Evolutionary conservation across 2,329 filamentous ascomycete genomes (phyloP).

Genomic region (Penicillium rolfsii): DNA sequence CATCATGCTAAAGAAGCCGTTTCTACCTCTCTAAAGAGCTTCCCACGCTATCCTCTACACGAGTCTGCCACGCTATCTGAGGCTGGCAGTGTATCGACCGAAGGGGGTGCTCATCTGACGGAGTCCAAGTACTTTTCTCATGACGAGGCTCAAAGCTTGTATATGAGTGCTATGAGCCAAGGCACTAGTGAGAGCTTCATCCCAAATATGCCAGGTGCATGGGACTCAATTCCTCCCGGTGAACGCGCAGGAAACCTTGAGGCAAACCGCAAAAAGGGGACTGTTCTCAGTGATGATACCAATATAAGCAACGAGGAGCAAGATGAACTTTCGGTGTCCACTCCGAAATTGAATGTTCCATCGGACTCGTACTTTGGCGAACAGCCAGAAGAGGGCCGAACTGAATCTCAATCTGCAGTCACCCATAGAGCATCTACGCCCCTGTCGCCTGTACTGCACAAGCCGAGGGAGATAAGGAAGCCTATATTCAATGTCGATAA

Average conservation of each 20-base stretch:
- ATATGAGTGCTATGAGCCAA: constrained; percentile 60
- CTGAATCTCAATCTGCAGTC: constrained; percentile 15
- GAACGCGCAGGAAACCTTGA: background rate
- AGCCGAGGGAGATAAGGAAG: constrained; percentile 38
- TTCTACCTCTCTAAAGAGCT: constrained; percentile 9
- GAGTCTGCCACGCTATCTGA: constrained; percentile 28
- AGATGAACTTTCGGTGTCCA: constrained; percentile 30
- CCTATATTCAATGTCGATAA: constrained; percentile 41
- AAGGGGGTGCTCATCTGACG: constrained; percentile 44
- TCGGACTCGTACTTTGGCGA: constrained; percentile 20
- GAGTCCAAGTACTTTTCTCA: constrained; percentile 53
- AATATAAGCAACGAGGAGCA: constrained; percentile 10
- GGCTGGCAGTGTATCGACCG: constrained; percentile 30
- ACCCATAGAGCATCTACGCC: constrained; percentile 23
- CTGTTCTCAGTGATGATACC: background rate
- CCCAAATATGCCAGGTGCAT: constrained; percentile 48
- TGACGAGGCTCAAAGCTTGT: constrained; percentile 56
- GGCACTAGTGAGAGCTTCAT: constrained; percentile 35
- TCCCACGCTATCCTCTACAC: constrained; percentile 13
- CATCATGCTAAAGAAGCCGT: constrained; percentile 7
- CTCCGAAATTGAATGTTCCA: constrained; percentile 35
- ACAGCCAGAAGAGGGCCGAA: constrained; percentile 13
- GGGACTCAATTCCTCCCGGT: constrained; percentile 39
- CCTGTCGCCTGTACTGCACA: constrained; percentile 24
- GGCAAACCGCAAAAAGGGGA: constrained; percentile 10